Percentiles rank a stretch among this genome's conserved stretches.
Conservation (phyloP, 257 asterid genomes). For the Jasminum sambac region DNA sequence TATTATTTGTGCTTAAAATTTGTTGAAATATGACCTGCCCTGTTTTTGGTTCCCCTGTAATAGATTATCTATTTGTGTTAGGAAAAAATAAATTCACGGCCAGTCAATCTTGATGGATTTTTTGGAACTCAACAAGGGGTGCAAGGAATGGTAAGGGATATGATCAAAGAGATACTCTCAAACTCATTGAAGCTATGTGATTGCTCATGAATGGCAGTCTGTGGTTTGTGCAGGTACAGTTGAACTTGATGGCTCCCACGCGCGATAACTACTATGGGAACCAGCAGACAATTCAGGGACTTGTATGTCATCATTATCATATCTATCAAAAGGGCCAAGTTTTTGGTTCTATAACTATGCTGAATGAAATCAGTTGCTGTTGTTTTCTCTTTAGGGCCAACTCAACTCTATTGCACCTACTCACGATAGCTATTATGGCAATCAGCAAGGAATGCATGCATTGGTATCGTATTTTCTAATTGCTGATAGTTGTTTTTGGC, state of each 20-base stretch:
- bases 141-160: slow-evolving; percentile 75
- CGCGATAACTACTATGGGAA: slow-evolving; percentile 77
- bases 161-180: slow-evolving; percentile 8
- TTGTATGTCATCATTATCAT: slow-evolving; percentile 51
- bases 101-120: slow-evolving; percentile 75
- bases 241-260: slow-evolving; percentile 83
- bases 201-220: slow-evolving; percentile 23
- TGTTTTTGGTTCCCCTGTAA: neutral
- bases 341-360: slow-evolving; percentile 6
- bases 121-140: slow-evolving; percentile 72
- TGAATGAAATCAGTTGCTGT: slow-evolving; percentile 16
- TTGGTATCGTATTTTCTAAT: slow-evolving; percentile 52
- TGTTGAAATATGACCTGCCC: neutral
- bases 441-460: slow-evolving; percentile 77
- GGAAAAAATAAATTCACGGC: slow-evolving; percentile 82
- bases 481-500: neutral
- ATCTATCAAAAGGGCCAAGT: slow-evolving; percentile 10
- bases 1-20: neutral
- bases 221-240: slow-evolving; percentile 60
- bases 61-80: slow-evolving; percentile 28
- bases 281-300: slow-evolving; percentile 84
- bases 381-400: slow-evolving; percentile 69
- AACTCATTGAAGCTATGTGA: slow-evolving; percentile 10
- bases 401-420: slow-evolving; percentile 83
- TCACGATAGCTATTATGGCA: slow-evolving; percentile 73